phyloP scores from a whole-genome alignment of 352 stramenopile genomes.

The Globisporangium lucens region DNA sequence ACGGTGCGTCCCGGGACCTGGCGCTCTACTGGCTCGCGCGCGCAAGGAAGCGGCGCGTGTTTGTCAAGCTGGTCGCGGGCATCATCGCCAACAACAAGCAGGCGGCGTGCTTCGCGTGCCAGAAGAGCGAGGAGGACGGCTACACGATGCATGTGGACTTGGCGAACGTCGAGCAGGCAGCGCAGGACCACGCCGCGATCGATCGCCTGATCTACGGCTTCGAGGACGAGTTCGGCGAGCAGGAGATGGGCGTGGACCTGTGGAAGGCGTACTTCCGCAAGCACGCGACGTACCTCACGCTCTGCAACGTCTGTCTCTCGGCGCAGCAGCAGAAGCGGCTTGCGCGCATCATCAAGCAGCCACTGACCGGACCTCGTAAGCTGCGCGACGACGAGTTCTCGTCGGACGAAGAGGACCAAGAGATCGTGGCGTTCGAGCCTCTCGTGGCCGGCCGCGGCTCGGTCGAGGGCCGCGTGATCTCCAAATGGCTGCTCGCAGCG shows the following conservation, averaged over 20 bases:
- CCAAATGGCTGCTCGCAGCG: slow-evolving; percentile 92
- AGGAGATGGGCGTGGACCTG: slow-evolving; percentile 88
- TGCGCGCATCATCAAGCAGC: slow-evolving; percentile 33
- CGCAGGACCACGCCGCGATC: slow-evolving; percentile 70
- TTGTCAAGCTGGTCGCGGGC: slow-evolving; percentile 85
- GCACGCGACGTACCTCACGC: slow-evolving; percentile 91
- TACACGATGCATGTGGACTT: slow-evolving; percentile 86
- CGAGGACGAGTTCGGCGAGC: slow-evolving; percentile 75
- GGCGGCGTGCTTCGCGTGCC: slow-evolving; percentile 78
- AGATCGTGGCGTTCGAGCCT: slow-evolving; percentile 84
- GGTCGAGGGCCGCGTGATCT: slow-evolving; percentile 91
- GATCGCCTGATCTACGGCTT: slow-evolving; percentile 78
- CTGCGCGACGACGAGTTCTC: slow-evolving; percentile 92
- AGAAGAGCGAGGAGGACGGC: slow-evolving; percentile 58
- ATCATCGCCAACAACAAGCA: slow-evolving; percentile 84
- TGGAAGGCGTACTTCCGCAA: slow-evolving; percentile 97
- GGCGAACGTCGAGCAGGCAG: slow-evolving; percentile 54
- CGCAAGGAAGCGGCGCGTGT: slow-evolving; percentile 90
- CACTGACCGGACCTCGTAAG: slow-evolving; percentile 10
- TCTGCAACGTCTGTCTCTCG: slow-evolving; percentile 91
- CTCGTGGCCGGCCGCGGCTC: slow-evolving; percentile 89
- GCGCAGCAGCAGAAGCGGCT: slow-evolving; percentile 53
- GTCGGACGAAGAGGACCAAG: slow-evolving; percentile 87
- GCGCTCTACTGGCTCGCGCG: slow-evolving; percentile 92
- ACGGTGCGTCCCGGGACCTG: slow-evolving; percentile 83